Base-by-base conservation (phyloP, 192 early-diverging fungal genomes). In the Linnemannia zychae region DNA sequence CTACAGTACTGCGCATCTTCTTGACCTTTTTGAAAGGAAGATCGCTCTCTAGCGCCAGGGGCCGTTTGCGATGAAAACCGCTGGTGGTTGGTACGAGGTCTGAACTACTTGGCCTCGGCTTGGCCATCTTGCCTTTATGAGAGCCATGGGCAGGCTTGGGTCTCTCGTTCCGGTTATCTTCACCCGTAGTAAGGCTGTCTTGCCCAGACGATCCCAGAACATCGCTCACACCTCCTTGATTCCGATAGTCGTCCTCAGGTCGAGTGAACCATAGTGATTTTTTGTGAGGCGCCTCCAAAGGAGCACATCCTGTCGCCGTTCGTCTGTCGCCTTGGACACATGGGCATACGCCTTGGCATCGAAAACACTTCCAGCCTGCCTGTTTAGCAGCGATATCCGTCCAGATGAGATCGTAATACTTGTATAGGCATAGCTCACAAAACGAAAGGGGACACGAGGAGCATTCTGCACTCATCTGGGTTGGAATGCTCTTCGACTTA, bases 371-470 rank as follows among this genome's bases (percentile, higher is more conserved):
- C 82, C 82, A 84, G 15, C 36, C 63, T 4, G 31, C n/a, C 16
- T 16, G 47, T 15, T 67, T 47, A 0, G 9, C 17, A 3, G 7
- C 82, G 13, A 79, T 40, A 7, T 79, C 68, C 3, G 22, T 47
- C 82, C 82, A 84, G 9, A 65, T 48, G 38, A 40, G 40, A 33
- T 72, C 31, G 34, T 84, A 37, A 16, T 71, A 18, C n/a, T 33
- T n/a, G 28, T 67, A 75, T 12, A 84, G 72, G 66, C 82, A 84
- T 15, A 4, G 5, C 34, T 84, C 82, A 31, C 82, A 84, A n/a
- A 71, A 79, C 0, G 28, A 18, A 4, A 49, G 1, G 0, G 22
- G 12, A 49, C 81, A 84, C 24, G 18, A 37, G 11, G 65, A 47
- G 33, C 81, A 84, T 4, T 34, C 15, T 48, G 37, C 20, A 1